These are phyloP conservation scores for Incumbomyces lentus DNA, from an alignment of 2,329 filamentous ascomycete species.

Conservation along the genomic window DNA sequence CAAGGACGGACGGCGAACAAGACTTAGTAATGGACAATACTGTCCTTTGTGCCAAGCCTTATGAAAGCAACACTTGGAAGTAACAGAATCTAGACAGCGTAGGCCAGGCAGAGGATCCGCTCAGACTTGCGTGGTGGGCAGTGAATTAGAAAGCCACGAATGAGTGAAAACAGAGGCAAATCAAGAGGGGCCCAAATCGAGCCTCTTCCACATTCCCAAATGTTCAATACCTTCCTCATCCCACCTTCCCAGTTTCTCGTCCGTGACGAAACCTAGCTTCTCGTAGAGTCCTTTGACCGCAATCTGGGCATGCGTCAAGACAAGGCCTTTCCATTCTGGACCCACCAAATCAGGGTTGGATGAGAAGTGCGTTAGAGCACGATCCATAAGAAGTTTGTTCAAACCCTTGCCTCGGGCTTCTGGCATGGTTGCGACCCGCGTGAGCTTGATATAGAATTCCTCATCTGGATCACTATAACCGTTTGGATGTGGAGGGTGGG, in stretches of 20 bases:
- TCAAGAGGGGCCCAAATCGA: constrained; percentile 12
- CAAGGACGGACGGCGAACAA: too few relatives aligned
- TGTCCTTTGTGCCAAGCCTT: too few relatives aligned
- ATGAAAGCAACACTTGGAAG: too few relatives aligned
- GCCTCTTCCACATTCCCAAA: constrained; percentile 65
- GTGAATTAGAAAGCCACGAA: too few relatives aligned
- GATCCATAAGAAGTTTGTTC: constrained; percentile 55
- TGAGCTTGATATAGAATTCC: constrained; percentile 75
- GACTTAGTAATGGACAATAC: too few relatives aligned
- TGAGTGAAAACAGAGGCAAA: background rate
- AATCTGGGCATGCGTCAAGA: constrained; percentile 71
- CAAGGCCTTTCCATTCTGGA: constrained; percentile 57
- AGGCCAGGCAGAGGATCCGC: too few relatives aligned
- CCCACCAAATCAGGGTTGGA: constrained; percentile 43
- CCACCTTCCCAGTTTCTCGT: constrained; percentile 67
- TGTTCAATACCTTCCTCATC: constrained; percentile 75
- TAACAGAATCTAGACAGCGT: too few relatives aligned
- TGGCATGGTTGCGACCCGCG: constrained; percentile 60
- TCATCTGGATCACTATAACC: constrained; percentile 19
- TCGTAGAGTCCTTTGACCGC: constrained; percentile 55
- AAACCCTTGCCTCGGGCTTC: constrained; percentile 57
- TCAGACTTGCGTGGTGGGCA: too few relatives aligned
- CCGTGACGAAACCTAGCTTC: constrained; percentile 61
- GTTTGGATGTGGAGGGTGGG: constrained; percentile 52
- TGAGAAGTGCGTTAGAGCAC: constrained; percentile 57